Conservation (phyloP, 2,329 filamentous ascomycete species). For the Clarireedia sp. region DNA sequence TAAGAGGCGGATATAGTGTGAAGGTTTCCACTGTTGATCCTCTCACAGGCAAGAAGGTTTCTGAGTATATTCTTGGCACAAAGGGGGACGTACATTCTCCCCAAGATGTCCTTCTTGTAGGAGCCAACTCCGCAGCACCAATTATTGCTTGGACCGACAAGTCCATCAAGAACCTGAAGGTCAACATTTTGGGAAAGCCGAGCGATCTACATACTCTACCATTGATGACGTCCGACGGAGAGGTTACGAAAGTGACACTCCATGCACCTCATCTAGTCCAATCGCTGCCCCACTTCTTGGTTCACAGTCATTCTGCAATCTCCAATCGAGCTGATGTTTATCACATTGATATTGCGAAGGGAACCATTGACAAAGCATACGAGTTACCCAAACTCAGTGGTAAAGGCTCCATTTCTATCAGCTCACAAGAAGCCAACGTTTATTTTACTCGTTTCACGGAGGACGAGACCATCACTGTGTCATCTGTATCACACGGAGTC, state of each 20-base stretch:
- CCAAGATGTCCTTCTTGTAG: constrained; percentile 64
- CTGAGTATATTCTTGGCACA: constrained; percentile 63
- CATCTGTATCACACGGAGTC: constrained; percentile 68
- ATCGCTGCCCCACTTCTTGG: constrained; percentile 73
- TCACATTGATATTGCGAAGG: constrained; percentile 67
- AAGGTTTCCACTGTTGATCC: constrained; percentile 69
- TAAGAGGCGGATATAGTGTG: constrained; percentile 63
- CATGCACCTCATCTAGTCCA: constrained; percentile 68
- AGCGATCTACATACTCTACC: constrained; percentile 48
- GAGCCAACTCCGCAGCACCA: constrained; percentile 66
- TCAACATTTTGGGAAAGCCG: constrained; percentile 59
- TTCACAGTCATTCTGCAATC: constrained; percentile 64
- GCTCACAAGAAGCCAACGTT: constrained; percentile 69
- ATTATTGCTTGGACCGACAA: constrained; percentile 70
- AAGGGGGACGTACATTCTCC: constrained; percentile 63
- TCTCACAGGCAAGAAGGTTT: constrained; percentile 60
- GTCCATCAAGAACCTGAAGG: constrained; percentile 51
- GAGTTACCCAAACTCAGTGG: constrained; percentile 65
- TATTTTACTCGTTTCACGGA: constrained; percentile 80
- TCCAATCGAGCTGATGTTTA: constrained; percentile 81
- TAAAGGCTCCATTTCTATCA: constrained; percentile 69
- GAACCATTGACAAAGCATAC: constrained; percentile 68
- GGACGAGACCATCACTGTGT: constrained; percentile 65
- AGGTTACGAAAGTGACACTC: constrained; percentile 51
- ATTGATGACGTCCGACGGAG: constrained; percentile 39